Conservation (phyloP, 768 basidiomycete species). For the Boletus rubescentipes region DNA sequence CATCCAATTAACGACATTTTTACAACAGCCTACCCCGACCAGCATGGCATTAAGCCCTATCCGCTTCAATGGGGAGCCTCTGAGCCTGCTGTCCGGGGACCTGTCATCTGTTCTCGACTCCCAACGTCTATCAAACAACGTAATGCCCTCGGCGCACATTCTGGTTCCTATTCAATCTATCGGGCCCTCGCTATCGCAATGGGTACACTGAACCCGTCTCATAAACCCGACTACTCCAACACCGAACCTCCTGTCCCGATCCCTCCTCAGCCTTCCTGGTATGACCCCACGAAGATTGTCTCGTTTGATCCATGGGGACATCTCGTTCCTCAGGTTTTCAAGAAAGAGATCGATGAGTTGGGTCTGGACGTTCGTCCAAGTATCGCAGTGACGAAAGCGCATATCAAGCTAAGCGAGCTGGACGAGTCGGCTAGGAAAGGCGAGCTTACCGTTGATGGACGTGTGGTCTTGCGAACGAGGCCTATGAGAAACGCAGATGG, state of each 20-base stretch:
- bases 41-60: conserved; percentile 82
- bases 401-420: conserved; percentile 92
- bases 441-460: conserved; percentile 74
- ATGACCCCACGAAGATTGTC: conserved; percentile 76
- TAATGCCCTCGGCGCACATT: conserved; percentile 93
- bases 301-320: conserved; percentile 95
- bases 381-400: conserved; percentile 89
- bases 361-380: conserved; percentile 89
- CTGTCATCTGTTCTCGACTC: conserved; percentile 86
- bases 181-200: conserved; percentile 91
- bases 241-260: conserved; percentile 86
- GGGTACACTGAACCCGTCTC: conserved; percentile 73
- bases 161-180: conserved; percentile 93
- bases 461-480: conserved; percentile 69
- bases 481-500: conserved; percentile 68
- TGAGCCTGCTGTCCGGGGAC: conserved; percentile 67
- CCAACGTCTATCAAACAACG: conserved; percentile 82
- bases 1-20: conserved; percentile 8
- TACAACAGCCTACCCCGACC: conserved; percentile 79
- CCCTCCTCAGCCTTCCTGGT: conserved; percentile 77
- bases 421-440: conserved; percentile 79
- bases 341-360: conserved; percentile 53
- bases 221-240: conserved; percentile 78
- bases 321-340: conserved; percentile 72
- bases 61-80: conserved; percentile 80